A percentile compares a stretch with the other conserved stretches of the same genome.
These are phyloP conservation scores for Pseudogymnoascus sp. DNA, from an alignment of 2,329 filamentous ascomycete genomes.

Conservation along the genomic window DNA sequence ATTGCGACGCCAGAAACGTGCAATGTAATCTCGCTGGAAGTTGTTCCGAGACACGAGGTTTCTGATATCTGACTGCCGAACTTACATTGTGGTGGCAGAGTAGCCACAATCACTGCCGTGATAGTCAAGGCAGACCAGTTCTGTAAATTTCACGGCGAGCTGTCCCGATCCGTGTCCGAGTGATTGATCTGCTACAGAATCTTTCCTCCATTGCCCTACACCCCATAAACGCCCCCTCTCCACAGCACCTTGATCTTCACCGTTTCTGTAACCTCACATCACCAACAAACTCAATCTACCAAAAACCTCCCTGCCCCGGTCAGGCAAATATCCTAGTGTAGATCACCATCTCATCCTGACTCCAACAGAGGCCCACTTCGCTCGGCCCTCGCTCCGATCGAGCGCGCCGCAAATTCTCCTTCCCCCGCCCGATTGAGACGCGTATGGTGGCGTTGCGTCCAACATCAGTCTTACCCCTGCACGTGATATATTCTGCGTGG, in stretches of 20 bases:
- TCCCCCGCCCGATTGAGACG: not conserved
- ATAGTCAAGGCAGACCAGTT: not conserved
- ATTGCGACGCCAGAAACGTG: not conserved
- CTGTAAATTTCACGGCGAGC: not conserved
- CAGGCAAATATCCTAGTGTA: not conserved
- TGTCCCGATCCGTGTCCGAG: not conserved
- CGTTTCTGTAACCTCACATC: not conserved
- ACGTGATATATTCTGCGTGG: not conserved
- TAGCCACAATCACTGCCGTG: not conserved
- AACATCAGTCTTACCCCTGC: not conserved
- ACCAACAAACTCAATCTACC: not conserved
- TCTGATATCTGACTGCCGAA: not conserved
- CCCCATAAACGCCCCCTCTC: not conserved
- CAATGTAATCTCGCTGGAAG: not conserved
- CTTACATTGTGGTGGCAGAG: not conserved
- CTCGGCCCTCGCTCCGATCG: not conserved
- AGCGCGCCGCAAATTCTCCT: not conserved
- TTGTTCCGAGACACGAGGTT: not conserved
- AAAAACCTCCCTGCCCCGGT: not conserved
- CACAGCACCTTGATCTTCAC: not conserved
- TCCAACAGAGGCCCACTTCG: slow-evolving; percentile 1
- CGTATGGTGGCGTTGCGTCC: not conserved
- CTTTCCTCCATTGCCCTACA: not conserved
- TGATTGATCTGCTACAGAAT: not conserved
- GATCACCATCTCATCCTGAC: not conserved